Evolutionary conservation across 2,329 filamentous ascomycete species (phyloP).

Genomic region (Lachnellula occidentalis): DNA sequence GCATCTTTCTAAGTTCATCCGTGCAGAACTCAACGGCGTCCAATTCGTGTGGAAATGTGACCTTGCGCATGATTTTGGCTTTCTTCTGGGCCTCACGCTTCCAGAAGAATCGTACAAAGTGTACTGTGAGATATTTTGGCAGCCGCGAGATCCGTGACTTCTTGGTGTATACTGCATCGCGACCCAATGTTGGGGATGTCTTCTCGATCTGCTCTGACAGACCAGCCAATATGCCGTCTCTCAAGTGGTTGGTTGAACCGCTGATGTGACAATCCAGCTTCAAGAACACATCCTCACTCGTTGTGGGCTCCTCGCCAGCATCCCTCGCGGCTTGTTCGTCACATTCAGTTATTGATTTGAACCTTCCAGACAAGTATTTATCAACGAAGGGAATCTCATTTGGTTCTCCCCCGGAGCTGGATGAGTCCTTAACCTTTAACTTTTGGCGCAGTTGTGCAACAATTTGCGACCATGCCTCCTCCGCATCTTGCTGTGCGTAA

Average conservation of each 20-base stretch:
- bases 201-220: slow-evolving; percentile 91
- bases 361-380: slow-evolving; percentile 80
- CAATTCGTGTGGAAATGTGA: slow-evolving; percentile 89
- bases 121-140: slow-evolving; percentile 92
- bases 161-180: slow-evolving; percentile 83
- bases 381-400: slow-evolving; percentile 71
- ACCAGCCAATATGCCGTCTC: slow-evolving; percentile 78
- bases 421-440: slow-evolving; percentile 57
- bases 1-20: slow-evolving; percentile 73
- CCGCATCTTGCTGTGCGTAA: slow-evolving; percentile 96
- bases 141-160: slow-evolving; percentile 82
- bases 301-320: slow-evolving; percentile 63
- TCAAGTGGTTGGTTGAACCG: slow-evolving; percentile 77
- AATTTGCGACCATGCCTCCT: slow-evolving; percentile 97
- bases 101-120: slow-evolving; percentile 99
- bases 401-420: slow-evolving; percentile 42
- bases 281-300: slow-evolving; percentile 69
- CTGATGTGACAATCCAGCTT: slow-evolving; percentile 97
- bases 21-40: slow-evolving; percentile 95
- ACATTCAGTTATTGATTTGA: slow-evolving; percentile 73
- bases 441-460: slow-evolving; percentile 76
- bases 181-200: slow-evolving; percentile 67
- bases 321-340: slow-evolving; percentile 75
- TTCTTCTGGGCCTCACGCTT: slow-evolving; percentile 94
- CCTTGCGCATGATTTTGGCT: slow-evolving; percentile 99